Percentiles rank a stretch among this genome's conserved stretches.
These are phyloP conservation scores for Pleoardoris graminearum DNA, from an alignment of 2,329 filamentous ascomycete genomes.

Conservation along the genomic window DNA sequence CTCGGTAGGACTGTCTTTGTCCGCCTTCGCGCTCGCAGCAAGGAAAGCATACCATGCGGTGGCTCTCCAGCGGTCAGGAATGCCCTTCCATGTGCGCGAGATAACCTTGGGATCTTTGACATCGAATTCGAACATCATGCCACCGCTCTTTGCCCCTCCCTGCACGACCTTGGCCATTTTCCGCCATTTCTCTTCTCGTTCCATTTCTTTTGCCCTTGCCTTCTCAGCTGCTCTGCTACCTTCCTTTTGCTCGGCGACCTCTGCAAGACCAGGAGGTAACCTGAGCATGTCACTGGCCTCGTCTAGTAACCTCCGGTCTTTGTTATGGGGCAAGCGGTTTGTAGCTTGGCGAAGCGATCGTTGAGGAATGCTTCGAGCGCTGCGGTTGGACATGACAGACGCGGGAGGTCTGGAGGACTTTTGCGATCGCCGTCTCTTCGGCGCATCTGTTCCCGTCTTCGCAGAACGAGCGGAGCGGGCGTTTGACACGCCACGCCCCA, in stretches of 20 bases:
- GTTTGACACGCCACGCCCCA: constrained; percentile 55
- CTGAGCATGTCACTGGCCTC: constrained; percentile 69
- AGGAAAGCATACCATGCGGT: constrained; percentile 96
- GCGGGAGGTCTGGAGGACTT: constrained; percentile 49
- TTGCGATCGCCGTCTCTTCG: constrained; percentile 47
- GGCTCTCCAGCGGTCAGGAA: constrained; percentile 91
- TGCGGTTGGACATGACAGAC: constrained; percentile 43
- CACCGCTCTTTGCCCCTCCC: constrained; percentile 56
- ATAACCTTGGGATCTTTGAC: constrained; percentile 76
- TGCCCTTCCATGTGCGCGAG: constrained; percentile 94
- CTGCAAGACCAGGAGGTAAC: constrained; percentile 56
- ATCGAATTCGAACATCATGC: constrained; percentile 78
- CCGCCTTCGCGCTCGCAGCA: constrained; percentile 70
- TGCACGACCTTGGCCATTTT: constrained; percentile 62
- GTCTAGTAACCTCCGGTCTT: constrained; percentile 58
- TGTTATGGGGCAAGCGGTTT: constrained; percentile 58
- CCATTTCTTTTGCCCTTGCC: constrained; percentile 62
- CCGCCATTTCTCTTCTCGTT: constrained; percentile 68
- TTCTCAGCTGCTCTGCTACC: constrained; percentile 53
- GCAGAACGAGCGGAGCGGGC: constrained; percentile 48
- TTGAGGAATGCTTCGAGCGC: constrained; percentile 43
- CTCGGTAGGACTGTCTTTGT: constrained; percentile 65
- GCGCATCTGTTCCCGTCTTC: constrained; percentile 45
- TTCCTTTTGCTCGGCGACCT: constrained; percentile 50
- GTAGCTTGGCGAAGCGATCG: constrained; percentile 56